Conservation (phyloP, 257 asterid species). For the Thymus mandschuricus region DNA sequence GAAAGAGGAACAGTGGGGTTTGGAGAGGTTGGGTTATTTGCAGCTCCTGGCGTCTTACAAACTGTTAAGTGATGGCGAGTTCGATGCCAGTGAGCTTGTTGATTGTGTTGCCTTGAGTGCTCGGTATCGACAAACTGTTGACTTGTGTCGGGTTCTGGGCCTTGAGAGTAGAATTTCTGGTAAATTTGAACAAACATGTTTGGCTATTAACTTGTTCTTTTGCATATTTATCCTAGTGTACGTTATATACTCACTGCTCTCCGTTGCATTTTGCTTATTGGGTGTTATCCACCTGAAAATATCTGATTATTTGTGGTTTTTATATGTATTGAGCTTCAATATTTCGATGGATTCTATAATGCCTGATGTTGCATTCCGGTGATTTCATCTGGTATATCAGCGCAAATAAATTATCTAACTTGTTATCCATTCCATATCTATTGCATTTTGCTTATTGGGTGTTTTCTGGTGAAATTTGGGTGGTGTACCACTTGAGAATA, state of each 20-base stretch:
- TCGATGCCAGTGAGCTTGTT: slow-evolving; percentile 46
- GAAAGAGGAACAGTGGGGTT: slow-evolving; percentile 40
- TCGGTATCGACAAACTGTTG: slow-evolving; percentile 52
- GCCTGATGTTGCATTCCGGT: neutral
- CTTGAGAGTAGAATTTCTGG: slow-evolving; percentile 55
- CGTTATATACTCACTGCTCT: neutral
- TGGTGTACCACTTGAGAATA: neutral
- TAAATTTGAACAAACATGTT: slow-evolving; percentile 26
- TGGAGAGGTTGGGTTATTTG: slow-evolving; percentile 57
- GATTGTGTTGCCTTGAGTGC: slow-evolving; percentile 52
- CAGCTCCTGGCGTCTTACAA: slow-evolving; percentile 60
- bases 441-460: neutral
- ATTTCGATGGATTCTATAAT: neutral
- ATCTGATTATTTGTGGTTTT: neutral
- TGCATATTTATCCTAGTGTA: neutral
- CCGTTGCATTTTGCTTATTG: slow-evolving; percentile 3
- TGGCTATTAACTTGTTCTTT: neutral
- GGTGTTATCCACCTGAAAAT: neutral
- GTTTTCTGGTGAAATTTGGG: slow-evolving; percentile 12
- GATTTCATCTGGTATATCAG: slow-evolving; percentile 8
- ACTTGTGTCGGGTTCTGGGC: slow-evolving; percentile 50
- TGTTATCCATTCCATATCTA: neutral
- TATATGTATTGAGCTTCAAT: neutral
- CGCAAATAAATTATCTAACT: neutral
- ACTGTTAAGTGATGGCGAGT: slow-evolving; percentile 39